Base-by-base conservation (phyloP, 2,329 filamentous ascomycete species). In the Daldinia sp. region DNA sequence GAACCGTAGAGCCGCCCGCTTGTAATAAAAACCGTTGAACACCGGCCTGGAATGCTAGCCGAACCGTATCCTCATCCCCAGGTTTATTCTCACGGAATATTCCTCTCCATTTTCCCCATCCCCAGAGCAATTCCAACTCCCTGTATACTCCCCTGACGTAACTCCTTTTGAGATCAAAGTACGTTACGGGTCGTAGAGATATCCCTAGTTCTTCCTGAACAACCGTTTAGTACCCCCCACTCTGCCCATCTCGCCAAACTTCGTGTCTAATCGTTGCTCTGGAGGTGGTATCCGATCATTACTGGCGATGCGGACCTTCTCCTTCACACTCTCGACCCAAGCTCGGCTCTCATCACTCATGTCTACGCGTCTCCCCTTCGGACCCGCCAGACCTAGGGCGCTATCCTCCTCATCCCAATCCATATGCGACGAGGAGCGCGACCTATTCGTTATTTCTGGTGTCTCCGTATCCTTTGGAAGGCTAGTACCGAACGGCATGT, bases 251-350 rank as follows among this genome's bases (percentile, higher is more conserved):
- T 93, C 90, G 20, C 89, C 90, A 79, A 93, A 92, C 51, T 84
- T 80, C 73, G 76, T 77, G 30, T 81, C 76, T 67, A 73, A 59
- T 41, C 67, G 69, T 65, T 77, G 69, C 68, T 71, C 63, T 67
- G 74, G 56, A 66, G 80, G 74, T 20, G 78, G 70, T 57, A 79
- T 80, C 54, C 80, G 81, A 77, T 89, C 89, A 63, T 87, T 87
- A 75, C 90, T 92, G 67, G 89, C 91, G 53, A 89, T 85, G 66
- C 91, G 87, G 44, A 94, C 93, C 76, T 93, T 91, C 75, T 93
- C 91, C 81, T 93, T 91, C 82, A 96, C 91, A 69, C 89, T 92
- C 78, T 94, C 91, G 9, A 96, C 91, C 93, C 93, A 96, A 42
- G 90, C 89, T 65, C 89, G 85, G 76, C 91, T 93, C 79, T 94